phyloP scores from a whole-genome alignment of 495 filamentous ascomycete species.

The Cercophora sp. region DNA sequence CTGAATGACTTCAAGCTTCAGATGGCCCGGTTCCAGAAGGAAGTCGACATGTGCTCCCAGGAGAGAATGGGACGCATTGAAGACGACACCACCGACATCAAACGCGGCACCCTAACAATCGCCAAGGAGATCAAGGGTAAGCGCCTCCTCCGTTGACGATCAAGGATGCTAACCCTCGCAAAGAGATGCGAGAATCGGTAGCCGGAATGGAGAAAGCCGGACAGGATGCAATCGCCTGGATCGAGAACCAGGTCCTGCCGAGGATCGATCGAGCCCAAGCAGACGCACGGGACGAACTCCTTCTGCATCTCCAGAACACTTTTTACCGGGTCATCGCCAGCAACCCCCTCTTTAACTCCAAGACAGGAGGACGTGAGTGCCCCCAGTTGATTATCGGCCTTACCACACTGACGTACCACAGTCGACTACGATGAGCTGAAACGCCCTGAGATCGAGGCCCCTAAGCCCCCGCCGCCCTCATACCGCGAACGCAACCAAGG shows the following conservation, averaged over 20 bases:
- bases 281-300: neutral
- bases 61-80: slow-evolving; percentile 8
- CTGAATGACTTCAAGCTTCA: slow-evolving; percentile 3
- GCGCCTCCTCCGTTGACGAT: too few relatives aligned
- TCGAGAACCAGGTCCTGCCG: neutral
- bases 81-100: too few relatives aligned
- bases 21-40: slow-evolving; percentile 10
- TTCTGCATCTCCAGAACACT: neutral
- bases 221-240: neutral
- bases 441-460: neutral
- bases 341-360: slow-evolving; percentile 10
- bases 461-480: too few relatives aligned
- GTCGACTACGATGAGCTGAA: slow-evolving; percentile 3
- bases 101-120: neutral
- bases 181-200: neutral
- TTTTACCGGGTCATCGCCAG: slow-evolving; percentile 10
- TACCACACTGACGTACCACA: neutral
- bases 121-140: neutral
- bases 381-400: neutral
- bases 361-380: slow-evolving; percentile 2
- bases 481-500: too few relatives aligned
- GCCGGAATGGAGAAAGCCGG: neutral
- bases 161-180: too few relatives aligned
- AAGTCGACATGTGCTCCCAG: slow-evolving; percentile 8
- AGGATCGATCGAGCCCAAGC: neutral